These are phyloP conservation scores for Neofusicoccum sp. DNA, from an alignment of 2,329 filamentous ascomycete species.

Conservation along the genomic window DNA sequence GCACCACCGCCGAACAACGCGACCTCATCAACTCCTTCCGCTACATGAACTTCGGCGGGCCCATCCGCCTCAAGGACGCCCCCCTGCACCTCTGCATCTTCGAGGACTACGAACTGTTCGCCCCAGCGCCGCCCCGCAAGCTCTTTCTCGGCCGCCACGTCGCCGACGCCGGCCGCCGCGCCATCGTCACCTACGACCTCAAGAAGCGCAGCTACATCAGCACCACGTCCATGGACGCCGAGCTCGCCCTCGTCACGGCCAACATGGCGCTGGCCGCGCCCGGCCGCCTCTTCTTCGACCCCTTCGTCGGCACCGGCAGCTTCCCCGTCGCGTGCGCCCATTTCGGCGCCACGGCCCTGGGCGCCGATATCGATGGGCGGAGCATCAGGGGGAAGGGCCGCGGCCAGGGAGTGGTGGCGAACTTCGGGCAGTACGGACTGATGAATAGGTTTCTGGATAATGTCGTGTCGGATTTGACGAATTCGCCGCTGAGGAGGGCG, in stretches of 20 bases:
- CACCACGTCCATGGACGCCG: slow-evolving; percentile 96
- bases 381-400: slow-evolving; percentile 71
- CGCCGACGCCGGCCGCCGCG: slow-evolving; percentile 66
- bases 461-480: slow-evolving; percentile 85
- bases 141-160: slow-evolving; percentile 76
- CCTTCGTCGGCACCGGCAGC: slow-evolving; percentile 92
- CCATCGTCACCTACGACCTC: slow-evolving; percentile 75
- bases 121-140: slow-evolving; percentile 58
- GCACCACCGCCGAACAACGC: slow-evolving; percentile 64
- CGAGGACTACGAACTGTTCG: slow-evolving; percentile 71
- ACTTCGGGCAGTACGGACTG: slow-evolving; percentile 83
- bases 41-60: slow-evolving; percentile 77
- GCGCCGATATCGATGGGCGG: slow-evolving; percentile 91
- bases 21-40: slow-evolving; percentile 79
- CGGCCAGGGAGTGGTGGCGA: slow-evolving; percentile 63
- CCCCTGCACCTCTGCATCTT: slow-evolving; percentile 78
- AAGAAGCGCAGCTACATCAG: slow-evolving; percentile 94
- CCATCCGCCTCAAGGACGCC: slow-evolving; percentile 72
- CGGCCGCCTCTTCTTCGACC: slow-evolving; percentile 88
- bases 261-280: slow-evolving; percentile 84
- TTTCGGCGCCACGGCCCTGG: slow-evolving; percentile 81
- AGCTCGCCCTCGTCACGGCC: slow-evolving; percentile 86
- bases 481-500: slow-evolving; percentile 68
- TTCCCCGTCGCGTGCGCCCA: slow-evolving; percentile 89
- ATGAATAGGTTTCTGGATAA: slow-evolving; percentile 69